Conservation (phyloP, 2,329 filamentous ascomycete genomes). For the Pseudogymnoascus sp. region DNA sequence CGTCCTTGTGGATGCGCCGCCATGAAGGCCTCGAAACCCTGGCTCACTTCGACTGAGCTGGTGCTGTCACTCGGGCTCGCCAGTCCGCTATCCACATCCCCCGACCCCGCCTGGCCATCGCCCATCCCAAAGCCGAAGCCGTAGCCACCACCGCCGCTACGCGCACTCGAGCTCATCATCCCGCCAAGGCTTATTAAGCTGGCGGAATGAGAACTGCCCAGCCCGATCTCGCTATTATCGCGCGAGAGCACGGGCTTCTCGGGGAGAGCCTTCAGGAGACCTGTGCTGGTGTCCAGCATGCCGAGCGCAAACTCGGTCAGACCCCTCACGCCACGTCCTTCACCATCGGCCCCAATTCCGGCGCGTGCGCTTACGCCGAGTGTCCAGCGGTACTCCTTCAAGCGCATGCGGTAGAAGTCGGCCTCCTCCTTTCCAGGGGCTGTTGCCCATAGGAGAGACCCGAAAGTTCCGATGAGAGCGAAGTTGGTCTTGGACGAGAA, state of each 20-base stretch:
- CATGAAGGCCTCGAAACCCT: constrained; percentile 3
- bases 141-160: constrained; percentile 16
- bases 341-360: constrained; percentile 30
- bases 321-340: constrained; percentile 41
- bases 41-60: constrained; percentile 15
- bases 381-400: constrained; percentile 92
- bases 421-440: constrained; percentile 81
- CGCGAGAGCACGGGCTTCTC: constrained; percentile 61
- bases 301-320: constrained; percentile 66
- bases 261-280: constrained; percentile 59
- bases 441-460: constrained; percentile 80
- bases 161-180: constrained; percentile 10
- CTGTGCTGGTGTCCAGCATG: constrained; percentile 65
- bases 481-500: constrained; percentile 86
- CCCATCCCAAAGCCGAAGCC: constrained; percentile 19
- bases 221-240: constrained; percentile 27
- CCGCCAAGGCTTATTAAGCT: background rate
- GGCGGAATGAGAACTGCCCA: background rate
- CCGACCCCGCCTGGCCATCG: constrained; percentile 10
- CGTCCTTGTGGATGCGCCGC: constrained; percentile 1
- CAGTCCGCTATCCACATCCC: constrained; percentile 22
- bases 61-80: constrained; percentile 28
- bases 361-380: constrained; percentile 76
- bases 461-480: constrained; percentile 89
- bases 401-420: constrained; percentile 78